Conservation (phyloP, 2,329 filamentous ascomycete genomes). For the Fusarium sp. region DNA sequence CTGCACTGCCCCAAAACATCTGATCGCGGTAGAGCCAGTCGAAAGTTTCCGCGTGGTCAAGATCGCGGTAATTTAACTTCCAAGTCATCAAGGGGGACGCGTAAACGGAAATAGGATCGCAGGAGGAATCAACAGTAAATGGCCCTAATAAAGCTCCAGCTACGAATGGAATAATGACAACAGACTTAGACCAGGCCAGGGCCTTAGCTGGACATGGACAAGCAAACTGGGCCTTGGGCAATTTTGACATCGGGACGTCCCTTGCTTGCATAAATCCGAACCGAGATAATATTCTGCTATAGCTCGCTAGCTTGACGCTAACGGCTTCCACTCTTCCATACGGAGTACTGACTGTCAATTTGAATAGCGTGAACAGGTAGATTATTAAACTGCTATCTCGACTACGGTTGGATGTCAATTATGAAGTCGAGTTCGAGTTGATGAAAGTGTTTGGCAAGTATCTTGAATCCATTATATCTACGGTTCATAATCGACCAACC, state of each 20-base stretch:
- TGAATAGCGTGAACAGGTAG: background rate
- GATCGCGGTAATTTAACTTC: background rate
- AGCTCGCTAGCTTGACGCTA: conserved; percentile 11
- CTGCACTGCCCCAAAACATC: conserved; percentile 23
- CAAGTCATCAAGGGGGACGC: background rate
- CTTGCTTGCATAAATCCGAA: conserved; percentile 23
- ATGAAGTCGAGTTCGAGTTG: background rate
- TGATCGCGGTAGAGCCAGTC: conserved; percentile 8
- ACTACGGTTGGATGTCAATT: background rate
- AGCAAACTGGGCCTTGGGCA: conserved; percentile 2
- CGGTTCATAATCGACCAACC: background rate
- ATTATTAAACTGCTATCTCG: background rate
- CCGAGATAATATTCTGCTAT: background rate
- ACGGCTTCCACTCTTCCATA: background rate
- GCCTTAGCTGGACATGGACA: background rate
- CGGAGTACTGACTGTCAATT: background rate
- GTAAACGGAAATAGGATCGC: background rate
- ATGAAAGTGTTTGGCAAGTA: background rate
- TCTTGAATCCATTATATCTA: background rate
- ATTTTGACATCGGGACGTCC: conserved; percentile 17
- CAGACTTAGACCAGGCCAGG: background rate
- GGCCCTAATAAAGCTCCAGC: background rate
- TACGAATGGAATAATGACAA: background rate
- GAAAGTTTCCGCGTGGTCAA: conserved; percentile 1
- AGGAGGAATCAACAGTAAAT: background rate